Evolutionary conservation across 352 stramenopile genomes (phyloP), one percentile per base, ranked within the genome.

Genomic region (Pythium biforme): DNA sequence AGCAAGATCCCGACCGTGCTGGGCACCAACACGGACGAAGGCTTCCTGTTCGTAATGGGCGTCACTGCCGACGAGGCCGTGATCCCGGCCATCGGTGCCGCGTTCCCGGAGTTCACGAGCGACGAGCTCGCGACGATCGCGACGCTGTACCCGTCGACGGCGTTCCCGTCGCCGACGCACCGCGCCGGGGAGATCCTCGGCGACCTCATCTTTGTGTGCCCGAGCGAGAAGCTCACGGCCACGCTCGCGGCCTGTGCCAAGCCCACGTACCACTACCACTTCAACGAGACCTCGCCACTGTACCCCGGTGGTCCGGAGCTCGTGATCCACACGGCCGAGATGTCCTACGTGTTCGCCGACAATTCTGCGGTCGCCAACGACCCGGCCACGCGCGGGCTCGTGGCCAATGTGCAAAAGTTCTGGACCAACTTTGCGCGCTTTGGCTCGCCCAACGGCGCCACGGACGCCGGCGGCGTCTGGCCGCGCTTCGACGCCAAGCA

Each of bases 371-470:
- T 49, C 12, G 17, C 22, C 3, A 51, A 3, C 25, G 29, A 55
- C 29, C 0, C 39, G 4, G 50, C 15, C 14, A 51, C 22, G 11
- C n/a, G 41, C 34, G 29, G 14, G 1, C 34, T 63, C 12, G 45
- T 33, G 1, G n/a, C 20, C 4, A 54, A 59, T 31, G 22, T 59
- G 39, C 27, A 48, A 17, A 47, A 55, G 39, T 67, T 61, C 52
- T 67, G 51, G 51, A 67, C 60, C 43, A 67, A 55, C 11, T 67
- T 67, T 43, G 52, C 52, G 7, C 40, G 43, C 22, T 52, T 15
- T 25, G 53, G 53, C 6, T 51, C 22, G 15, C 60, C 60, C 3
- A 67, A 61, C 34, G 60, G 43, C 15, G 15, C 20, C 4, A 29
- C 20, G 20, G 23, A 48, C 19, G 37, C 29, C 10, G 9, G 19